Evolutionary conservation across 352 stramenopile genomes (phyloP), one percentile per base, ranked within the genome.

Genomic region (Globisporangium orthogonon): DNA sequence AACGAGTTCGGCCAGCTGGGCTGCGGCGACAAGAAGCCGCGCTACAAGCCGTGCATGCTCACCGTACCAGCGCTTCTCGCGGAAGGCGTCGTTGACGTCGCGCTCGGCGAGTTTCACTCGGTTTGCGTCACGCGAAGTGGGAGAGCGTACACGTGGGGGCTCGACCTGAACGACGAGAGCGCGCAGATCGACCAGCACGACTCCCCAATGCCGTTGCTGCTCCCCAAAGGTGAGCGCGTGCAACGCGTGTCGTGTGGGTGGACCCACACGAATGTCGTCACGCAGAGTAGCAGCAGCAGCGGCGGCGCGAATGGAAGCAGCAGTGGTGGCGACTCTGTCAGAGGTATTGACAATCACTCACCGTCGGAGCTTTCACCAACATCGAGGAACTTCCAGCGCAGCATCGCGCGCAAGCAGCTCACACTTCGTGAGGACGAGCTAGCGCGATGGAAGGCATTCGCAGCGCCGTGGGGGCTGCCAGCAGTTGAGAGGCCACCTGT

Each of bases 1-100:
- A 93, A 91, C 52, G 78, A 93, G 48, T 91, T 91, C 48, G 83
- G 78, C 5, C 83, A 93, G 58, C 69, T 91, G 29, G 83, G 83
- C 13, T 73, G 73, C 28, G 81, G 75, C 15, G 79, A 89, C 60
- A 75, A 74, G 37, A 68, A 65, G n/a, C 33, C 63, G 0, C 73
- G 81, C 0, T 54, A 56, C 46, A 65, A 65, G 23, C 83, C 80
- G 0, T 73, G 67, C n/a, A 61, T 89, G 13, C 49, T 91, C 7
- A 50, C 53, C 0, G 73, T 69, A n/a, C 57, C 69, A 28, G 39
- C 61, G 13, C 73, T 84, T 18, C 15, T 88, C 23, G 47, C 57
- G 0, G 75, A 86, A 23, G 80, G 77, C 2, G 67, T 88, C 23
- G 65, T 67, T 9, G 78, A 90, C 49, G 66, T 90, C 4, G 57